Conservation (phyloP, 805 yeast genomes). For the Metschnikowia henanensis region DNA sequence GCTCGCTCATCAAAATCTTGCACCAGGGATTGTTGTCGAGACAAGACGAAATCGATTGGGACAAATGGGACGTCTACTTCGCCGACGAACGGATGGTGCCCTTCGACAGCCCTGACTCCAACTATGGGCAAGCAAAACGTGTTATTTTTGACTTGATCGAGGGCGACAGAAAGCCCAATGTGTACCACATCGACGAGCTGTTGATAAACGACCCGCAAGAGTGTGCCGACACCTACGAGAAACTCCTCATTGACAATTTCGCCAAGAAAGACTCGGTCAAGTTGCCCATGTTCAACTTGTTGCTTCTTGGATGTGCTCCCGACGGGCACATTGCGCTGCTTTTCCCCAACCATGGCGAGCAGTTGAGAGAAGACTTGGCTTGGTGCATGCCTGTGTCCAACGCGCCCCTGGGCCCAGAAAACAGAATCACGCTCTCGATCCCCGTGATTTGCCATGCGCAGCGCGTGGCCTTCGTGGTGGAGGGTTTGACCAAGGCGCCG, state of each 20-base stretch:
- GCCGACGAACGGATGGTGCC: slow-evolving; percentile 97
- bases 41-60: slow-evolving; percentile 77
- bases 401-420: slow-evolving; percentile 86
- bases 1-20: slow-evolving; percentile 83
- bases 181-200: slow-evolving; percentile 80
- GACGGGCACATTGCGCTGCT: slow-evolving; percentile 98
- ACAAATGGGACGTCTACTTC: slow-evolving; percentile 92
- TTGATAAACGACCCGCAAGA: slow-evolving; percentile 81
- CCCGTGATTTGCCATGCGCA: slow-evolving; percentile 96
- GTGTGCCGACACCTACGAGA: slow-evolving; percentile 93
- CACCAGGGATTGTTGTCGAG: slow-evolving; percentile 82
- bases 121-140: slow-evolving; percentile 86
- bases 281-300: slow-evolving; percentile 89
- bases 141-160: slow-evolving; percentile 73
- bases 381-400: slow-evolving; percentile 94
- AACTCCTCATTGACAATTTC: slow-evolving; percentile 79
- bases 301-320: slow-evolving; percentile 95
- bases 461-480: slow-evolving; percentile 91
- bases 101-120: slow-evolving; percentile 76
- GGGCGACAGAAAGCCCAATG: slow-evolving; percentile 57
- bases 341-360: slow-evolving; percentile 85
- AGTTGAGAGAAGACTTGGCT: slow-evolving; percentile 84
- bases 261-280: slow-evolving; percentile 97
- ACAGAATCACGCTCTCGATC: slow-evolving; percentile 85
- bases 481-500: slow-evolving; percentile 94